Evolutionary conservation across 371 early-diverging fungal genomes (phyloP), one percentile per base, ranked within the genome.

Genomic region (Lichtheimia corymbifera): DNA sequence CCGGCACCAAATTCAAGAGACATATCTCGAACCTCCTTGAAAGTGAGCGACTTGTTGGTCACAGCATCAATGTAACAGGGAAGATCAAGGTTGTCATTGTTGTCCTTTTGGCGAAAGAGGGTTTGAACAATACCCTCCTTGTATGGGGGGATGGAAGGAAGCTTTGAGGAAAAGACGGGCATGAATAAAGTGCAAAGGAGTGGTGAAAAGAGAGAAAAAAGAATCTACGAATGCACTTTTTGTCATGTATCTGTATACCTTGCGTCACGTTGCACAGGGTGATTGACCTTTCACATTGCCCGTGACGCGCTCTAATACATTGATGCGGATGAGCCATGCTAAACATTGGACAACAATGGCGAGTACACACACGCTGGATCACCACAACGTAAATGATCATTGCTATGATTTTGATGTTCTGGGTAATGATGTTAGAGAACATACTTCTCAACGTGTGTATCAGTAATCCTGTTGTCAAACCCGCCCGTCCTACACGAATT

Each of bases 21-120:
- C 41, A 43, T 20, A n/a, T 71, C 58, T 47, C 82, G 79, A 22
- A 93, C 64, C 50, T 91, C 81, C n/a, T 76, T 82, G 66, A 84
- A 88, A 11, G 93, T 86, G 52, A 90, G 52, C 13, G 70, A 65
- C 41, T 77, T 64, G 0, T 76, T 78, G 1, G 85, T 82, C 40
- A 67, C 55, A 30, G 80, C 85, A 65, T 92, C 88, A 49, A 91
- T 74, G n/a, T 83, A 77, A 25, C 55, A 55, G 1, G 41, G 41
- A 5, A 35, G 55, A 15, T 55, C 55, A 11, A 55, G 24, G 43
- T 55, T 55, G 17, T 55, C 14, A 15, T 55, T 43, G 14, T 2
- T 15, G n/a, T 18, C 27, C 27, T 55, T 41, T 9, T 20, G 15
- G 14, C 14, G 22, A 15, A 55, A 55, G 15, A 55, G 41, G 11